A percentile compares a stretch with the other conserved stretches of the same genome.
Conservation (phyloP, 148 eudicot genomes). For the Rhododendron molle region DNA sequence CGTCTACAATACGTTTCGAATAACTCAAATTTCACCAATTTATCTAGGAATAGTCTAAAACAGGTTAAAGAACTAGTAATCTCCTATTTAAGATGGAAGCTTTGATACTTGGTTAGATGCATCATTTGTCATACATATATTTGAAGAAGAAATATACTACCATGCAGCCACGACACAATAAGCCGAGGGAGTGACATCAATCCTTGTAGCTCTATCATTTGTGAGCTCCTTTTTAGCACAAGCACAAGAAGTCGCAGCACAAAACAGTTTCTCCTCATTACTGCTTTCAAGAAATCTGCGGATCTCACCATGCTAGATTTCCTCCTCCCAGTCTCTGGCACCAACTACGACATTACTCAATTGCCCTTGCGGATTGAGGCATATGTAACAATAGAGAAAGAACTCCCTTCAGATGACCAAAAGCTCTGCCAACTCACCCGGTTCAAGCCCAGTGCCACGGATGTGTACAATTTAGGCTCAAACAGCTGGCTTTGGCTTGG, state of each 20-base stretch:
- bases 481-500: slow-evolving; percentile 65
- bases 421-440: slow-evolving; percentile 29
- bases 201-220: slow-evolving; percentile 54
- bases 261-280: slow-evolving; percentile 46
- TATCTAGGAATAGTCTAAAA: no score
- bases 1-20: no score
- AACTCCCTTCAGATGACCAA: slow-evolving; percentile 9
- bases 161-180: slow-evolving; percentile 39
- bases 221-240: slow-evolving; percentile 42
- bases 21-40: no score
- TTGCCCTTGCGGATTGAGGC: slow-evolving; percentile 55
- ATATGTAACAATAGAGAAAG: slow-evolving; percentile 54
- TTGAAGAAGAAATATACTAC: neutral
- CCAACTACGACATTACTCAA: slow-evolving; percentile 26
- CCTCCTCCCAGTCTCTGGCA: slow-evolving; percentile 29
- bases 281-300: slow-evolving; percentile 50
- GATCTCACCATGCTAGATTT: slow-evolving; percentile 56
- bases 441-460: slow-evolving; percentile 46
- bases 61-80: neutral
- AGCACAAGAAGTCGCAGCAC: slow-evolving; percentile 28
- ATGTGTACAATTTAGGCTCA: slow-evolving; percentile 43
- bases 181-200: slow-evolving; percentile 82
- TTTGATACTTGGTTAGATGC: neutral
- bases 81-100: neutral
- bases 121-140: neutral